Conservation (phyloP, 2,329 filamentous ascomycete genomes). For the Clarireedia hainanense region DNA sequence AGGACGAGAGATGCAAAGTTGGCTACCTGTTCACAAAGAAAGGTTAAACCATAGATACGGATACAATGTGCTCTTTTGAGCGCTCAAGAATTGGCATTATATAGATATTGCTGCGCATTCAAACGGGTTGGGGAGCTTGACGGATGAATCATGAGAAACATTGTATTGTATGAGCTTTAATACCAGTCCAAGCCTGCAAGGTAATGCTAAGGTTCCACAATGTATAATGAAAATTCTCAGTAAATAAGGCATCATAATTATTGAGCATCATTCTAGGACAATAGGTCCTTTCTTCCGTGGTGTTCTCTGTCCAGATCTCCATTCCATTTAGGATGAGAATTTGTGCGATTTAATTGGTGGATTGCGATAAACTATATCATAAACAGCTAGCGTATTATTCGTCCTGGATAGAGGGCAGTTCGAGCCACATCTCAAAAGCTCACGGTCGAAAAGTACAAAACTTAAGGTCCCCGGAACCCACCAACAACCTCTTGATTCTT, state of each 20-base stretch:
- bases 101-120: background rate
- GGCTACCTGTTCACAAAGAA: constrained; percentile 42
- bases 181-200: background rate
- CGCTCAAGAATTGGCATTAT: background rate
- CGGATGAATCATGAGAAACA: background rate
- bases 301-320: constrained; percentile 9
- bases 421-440: constrained; percentile 10
- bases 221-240: too few relatives aligned
- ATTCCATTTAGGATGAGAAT: background rate
- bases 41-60: constrained; percentile 1
- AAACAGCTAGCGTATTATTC: background rate
- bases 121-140: background rate
- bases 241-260: background rate
- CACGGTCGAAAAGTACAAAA: background rate
- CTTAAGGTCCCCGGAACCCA: background rate
- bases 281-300: background rate
- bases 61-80: background rate
- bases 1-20: constrained; percentile 35
- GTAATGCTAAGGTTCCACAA: too few relatives aligned
- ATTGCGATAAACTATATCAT: background rate
- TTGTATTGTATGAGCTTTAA: background rate
- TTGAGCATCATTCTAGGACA: background rate
- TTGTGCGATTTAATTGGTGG: background rate
- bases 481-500: background rate
- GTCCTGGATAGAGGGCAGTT: background rate